A percentile compares a stretch with the other conserved stretches of the same genome.
These are phyloP conservation scores for Azolla pinnata DNA, from an alignment of 75 land plant genomes.

Conservation along the genomic window DNA sequence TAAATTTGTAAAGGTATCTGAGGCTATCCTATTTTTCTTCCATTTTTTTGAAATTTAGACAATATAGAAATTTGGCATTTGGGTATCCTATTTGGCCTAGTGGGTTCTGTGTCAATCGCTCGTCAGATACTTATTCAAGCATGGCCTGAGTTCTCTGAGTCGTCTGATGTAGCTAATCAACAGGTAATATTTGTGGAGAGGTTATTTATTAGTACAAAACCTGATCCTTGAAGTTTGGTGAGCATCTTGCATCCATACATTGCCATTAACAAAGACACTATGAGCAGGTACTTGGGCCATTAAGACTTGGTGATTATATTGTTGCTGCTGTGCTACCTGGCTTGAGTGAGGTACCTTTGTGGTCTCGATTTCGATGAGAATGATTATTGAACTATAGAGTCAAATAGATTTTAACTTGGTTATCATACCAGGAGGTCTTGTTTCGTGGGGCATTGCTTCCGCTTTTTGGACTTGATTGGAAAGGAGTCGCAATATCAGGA, in stretches of 20 bases:
- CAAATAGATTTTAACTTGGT: conserved; percentile 6
- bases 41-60: conserved; percentile 30
- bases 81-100: conserved; percentile 39
- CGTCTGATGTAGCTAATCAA: conserved; percentile 61
- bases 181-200: conserved; percentile 39
- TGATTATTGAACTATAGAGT: neutral
- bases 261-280: neutral
- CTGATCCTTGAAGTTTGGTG: neutral
- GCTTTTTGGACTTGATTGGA: conserved; percentile 61
- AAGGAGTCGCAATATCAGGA: conserved; percentile 41
- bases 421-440: conserved; percentile 52
- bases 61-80: conserved; percentile 56
- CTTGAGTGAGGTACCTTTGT: conserved; percentile 64
- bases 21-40: too few relatives aligned
- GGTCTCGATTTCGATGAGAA: neutral
- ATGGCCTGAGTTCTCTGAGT: conserved; percentile 84
- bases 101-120: conserved; percentile 50
- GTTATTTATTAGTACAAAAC: conserved; percentile 1
- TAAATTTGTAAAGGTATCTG: too few relatives aligned
- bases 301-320: conserved; percentile 54
- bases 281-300: conserved; percentile 64
- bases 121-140: conserved; percentile 46
- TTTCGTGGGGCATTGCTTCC: conserved; percentile 89
- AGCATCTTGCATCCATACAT: neutral
- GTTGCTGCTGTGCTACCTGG: conserved; percentile 73